These are phyloP conservation scores for Cardamine resedifolia DNA, from an alignment of 345 rosid species.

Conservation along the genomic window DNA sequence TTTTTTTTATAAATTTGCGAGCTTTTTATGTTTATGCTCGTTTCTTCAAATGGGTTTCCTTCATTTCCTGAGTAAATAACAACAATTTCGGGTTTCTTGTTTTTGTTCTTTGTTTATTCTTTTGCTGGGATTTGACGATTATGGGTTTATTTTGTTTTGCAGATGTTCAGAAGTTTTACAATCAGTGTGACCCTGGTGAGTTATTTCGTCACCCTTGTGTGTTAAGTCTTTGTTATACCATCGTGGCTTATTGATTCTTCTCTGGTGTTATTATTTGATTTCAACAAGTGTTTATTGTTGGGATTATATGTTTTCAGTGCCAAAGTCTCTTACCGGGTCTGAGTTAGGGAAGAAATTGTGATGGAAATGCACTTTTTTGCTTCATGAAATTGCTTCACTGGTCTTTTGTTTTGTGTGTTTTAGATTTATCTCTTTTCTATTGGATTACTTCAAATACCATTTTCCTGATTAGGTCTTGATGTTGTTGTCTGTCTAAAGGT, in stretches of 20 bases:
- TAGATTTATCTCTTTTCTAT: not conserved
- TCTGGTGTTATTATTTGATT: not conserved
- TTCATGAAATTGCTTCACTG: not conserved
- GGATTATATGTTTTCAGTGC: not conserved
- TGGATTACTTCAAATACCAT: not conserved
- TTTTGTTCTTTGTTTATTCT: not conserved
- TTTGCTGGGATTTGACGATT: constrained; percentile 21
- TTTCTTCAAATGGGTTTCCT: constrained; percentile 12
- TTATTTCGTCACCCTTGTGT: constrained; percentile 13
- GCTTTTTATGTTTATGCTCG: not conserved
- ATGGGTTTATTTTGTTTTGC: constrained; percentile 29
- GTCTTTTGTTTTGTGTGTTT: not conserved
- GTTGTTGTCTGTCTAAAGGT: not conserved
- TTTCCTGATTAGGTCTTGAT: not conserved
- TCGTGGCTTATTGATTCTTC: constrained; percentile 1
- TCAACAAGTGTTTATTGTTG: not conserved
- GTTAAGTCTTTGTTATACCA: constrained; percentile 18
- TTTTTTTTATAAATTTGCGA: not conserved
- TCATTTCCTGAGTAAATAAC: not conserved
- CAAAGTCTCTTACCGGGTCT: not conserved
- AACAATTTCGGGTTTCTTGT: constrained; percentile 5
- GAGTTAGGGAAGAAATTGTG: not conserved
- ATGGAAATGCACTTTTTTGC: not conserved
- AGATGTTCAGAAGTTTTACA: constrained; percentile 64
- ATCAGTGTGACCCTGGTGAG: constrained; percentile 75